Percentiles rank a stretch among this genome's conserved stretches.
phyloP scores from a whole-genome alignment of 495 filamentous ascomycete species.

The Pyrenula aspistea region DNA sequence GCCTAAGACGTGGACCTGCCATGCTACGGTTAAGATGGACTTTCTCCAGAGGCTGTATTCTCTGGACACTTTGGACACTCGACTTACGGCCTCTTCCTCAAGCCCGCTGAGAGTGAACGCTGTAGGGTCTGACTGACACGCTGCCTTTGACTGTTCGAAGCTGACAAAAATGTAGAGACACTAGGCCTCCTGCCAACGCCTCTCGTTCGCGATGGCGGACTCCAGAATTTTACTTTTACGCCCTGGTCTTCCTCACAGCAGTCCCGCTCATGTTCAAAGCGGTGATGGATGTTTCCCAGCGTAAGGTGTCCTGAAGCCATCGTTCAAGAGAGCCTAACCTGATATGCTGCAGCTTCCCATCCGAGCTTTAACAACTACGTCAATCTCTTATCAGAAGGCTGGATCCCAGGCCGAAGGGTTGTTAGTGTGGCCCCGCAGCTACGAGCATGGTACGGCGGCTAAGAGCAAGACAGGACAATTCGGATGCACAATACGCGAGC shows the following conservation, averaged over 20 bases:
- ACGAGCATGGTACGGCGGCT: neutral
- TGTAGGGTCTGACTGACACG: conserved; percentile 34
- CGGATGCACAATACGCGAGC: conserved; percentile 75
- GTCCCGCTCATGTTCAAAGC: conserved; percentile 88
- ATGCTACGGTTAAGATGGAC: no score
- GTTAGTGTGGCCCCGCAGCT: conserved; percentile 30
- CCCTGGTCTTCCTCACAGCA: conserved; percentile 49
- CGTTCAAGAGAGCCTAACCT: neutral
- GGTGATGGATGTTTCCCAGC: conserved; percentile 73
- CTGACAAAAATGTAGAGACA: neutral
- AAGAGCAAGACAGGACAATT: conserved; percentile 54
- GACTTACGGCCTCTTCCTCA: conserved; percentile 63
- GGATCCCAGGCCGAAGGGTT: conserved; percentile 91
- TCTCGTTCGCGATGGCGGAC: conserved; percentile 68
- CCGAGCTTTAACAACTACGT: conserved; percentile 70
- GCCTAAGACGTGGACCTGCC: no score
- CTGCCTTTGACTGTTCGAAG: conserved; percentile 10
- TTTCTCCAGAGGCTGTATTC: conserved; percentile 50
- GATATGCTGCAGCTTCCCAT: conserved; percentile 50
- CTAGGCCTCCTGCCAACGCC: conserved; percentile 21
- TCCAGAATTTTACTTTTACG: conserved; percentile 77
- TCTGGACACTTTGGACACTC: conserved; percentile 86
- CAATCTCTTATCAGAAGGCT: conserved; percentile 61
- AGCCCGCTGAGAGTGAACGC: conserved; percentile 45
- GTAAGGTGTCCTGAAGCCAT: conserved; percentile 30